phyloP scores from a whole-genome alignment of 108 stramenopile genomes.

The Pseudonitzschia delicatissima region DNA sequence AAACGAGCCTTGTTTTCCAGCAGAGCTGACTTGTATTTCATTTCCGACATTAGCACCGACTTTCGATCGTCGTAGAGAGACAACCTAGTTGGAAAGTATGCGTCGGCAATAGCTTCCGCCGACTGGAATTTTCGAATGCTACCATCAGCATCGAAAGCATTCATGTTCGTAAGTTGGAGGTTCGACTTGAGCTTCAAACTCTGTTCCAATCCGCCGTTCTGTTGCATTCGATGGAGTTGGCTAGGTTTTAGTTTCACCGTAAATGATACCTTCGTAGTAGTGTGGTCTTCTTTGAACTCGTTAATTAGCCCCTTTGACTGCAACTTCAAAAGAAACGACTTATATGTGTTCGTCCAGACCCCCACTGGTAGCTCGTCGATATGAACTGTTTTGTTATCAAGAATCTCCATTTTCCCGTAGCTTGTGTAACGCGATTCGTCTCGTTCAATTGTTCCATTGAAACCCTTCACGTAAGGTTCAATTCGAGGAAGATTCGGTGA shows the following conservation, averaged over 20 bases:
- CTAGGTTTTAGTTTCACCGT: constrained; percentile 50
- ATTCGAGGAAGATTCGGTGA: constrained; percentile 37
- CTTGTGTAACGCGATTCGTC: constrained; percentile 39
- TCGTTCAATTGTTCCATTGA: constrained; percentile 58
- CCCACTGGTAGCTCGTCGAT: constrained; percentile 90
- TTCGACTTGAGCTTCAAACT: constrained; percentile 60
- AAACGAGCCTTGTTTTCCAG: constrained; percentile 81
- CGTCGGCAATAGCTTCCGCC: constrained; percentile 72
- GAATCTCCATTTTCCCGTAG: constrained; percentile 43
- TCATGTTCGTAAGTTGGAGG: constrained; percentile 84
- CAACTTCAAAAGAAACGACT: constrained; percentile 63
- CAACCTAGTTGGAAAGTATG: constrained; percentile 72
- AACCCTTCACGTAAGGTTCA: constrained; percentile 63
- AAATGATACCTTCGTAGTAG: constrained; percentile 79
- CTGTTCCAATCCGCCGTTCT: constrained; percentile 56
- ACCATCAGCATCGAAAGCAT: constrained; percentile 73
- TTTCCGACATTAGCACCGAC: constrained; percentile 60
- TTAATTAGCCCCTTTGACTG: constrained; percentile 51
- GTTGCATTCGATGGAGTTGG: constrained; percentile 46
- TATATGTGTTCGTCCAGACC: constrained; percentile 87
- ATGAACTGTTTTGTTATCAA: constrained; percentile 41
- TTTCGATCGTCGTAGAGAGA: constrained; percentile 77
- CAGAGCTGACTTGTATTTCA: constrained; percentile 53
- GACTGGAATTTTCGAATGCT: constrained; percentile 61
- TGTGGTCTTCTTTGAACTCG: constrained; percentile 80